Evolutionary conservation across 768 basidiomycete species (phyloP).

Genomic region (Suillus lakei): DNA sequence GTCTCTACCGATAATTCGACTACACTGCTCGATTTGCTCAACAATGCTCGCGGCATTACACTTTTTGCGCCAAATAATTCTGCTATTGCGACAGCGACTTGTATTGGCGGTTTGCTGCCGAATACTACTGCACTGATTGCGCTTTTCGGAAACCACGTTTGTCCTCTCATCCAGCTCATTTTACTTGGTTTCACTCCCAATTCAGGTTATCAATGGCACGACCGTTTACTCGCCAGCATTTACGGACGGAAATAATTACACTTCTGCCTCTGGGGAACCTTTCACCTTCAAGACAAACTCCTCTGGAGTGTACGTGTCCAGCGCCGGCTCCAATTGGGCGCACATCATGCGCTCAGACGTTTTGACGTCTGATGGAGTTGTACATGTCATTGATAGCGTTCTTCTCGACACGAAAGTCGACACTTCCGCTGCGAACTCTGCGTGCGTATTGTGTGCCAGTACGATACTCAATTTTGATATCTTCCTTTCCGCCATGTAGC

Average conservation of each 20-base stretch:
- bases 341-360: conserved; percentile 63
- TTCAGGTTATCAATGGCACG: conserved; percentile 68
- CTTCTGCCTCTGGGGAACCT: conserved; percentile 61
- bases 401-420: conserved; percentile 51
- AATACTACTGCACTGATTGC: conserved; percentile 52
- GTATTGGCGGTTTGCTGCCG: conserved; percentile 37
- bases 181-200: neutral
- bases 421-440: conserved; percentile 50
- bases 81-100: conserved; percentile 47
- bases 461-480: neutral
- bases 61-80: conserved; percentile 66
- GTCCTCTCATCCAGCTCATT: conserved; percentile 18
- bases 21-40: conserved; percentile 34
- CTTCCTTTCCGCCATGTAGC: conserved; percentile 23
- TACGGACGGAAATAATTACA: conserved; percentile 37
- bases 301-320: conserved; percentile 60
- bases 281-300: conserved; percentile 57
- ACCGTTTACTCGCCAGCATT: conserved; percentile 64
- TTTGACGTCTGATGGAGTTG: conserved; percentile 67
- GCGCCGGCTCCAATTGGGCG: conserved; percentile 48
- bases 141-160: conserved; percentile 65
- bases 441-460: conserved; percentile 44
- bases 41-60: conserved; percentile 57
- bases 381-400: conserved; percentile 64
- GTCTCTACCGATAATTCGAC: conserved; percentile 26